Evolutionary conservation across 805 yeast species (phyloP).

Genomic region (Ogataea kodamae): DNA sequence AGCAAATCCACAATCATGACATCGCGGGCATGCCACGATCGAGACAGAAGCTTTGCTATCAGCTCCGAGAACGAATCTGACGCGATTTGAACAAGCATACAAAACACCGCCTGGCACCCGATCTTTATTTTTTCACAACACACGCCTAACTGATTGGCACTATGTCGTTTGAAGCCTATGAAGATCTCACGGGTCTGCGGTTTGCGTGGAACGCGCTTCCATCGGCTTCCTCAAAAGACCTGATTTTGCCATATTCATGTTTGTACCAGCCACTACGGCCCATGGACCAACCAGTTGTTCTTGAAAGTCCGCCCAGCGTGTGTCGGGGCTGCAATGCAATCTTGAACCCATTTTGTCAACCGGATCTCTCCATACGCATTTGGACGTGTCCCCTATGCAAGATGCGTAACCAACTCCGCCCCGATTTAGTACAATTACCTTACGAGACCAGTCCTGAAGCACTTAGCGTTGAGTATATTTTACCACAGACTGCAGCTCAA

Average conservation of each 20-base stretch:
- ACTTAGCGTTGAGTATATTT: slow-evolving; percentile 51
- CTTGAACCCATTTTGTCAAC: slow-evolving; percentile 48
- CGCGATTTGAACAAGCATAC: slow-evolving; percentile 6
- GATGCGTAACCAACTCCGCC: slow-evolving; percentile 40
- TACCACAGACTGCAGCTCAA: slow-evolving; percentile 30
- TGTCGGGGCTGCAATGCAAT: slow-evolving; percentile 57
- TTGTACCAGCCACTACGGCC: slow-evolving; percentile 57
- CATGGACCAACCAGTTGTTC: slow-evolving; percentile 36
- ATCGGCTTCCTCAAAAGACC: slow-evolving; percentile 47
- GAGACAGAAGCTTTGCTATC: slow-evolving; percentile 1
- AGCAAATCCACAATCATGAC: slow-evolving; percentile 8
- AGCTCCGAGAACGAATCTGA: slow-evolving; percentile 7
- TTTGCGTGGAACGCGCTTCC: slow-evolving; percentile 71
- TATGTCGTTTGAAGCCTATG: slow-evolving; percentile 46
- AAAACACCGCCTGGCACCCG: slow-evolving; percentile 7
- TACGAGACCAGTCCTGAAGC: slow-evolving; percentile 38
- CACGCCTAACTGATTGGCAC: slow-evolving; percentile 9
- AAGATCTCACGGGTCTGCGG: slow-evolving; percentile 72
- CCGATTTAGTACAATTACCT: slow-evolving; percentile 26
- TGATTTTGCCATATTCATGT: slow-evolving; percentile 54
- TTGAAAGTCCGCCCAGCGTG: slow-evolving; percentile 41
- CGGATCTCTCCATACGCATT: slow-evolving; percentile 29
- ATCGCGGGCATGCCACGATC: background rate
- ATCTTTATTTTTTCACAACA: slow-evolving; percentile 10
- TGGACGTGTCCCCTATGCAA: slow-evolving; percentile 63